Evolutionary conservation across 2,329 filamentous ascomycete species (phyloP).

Genomic region (Tolypocladium tropicale): DNA sequence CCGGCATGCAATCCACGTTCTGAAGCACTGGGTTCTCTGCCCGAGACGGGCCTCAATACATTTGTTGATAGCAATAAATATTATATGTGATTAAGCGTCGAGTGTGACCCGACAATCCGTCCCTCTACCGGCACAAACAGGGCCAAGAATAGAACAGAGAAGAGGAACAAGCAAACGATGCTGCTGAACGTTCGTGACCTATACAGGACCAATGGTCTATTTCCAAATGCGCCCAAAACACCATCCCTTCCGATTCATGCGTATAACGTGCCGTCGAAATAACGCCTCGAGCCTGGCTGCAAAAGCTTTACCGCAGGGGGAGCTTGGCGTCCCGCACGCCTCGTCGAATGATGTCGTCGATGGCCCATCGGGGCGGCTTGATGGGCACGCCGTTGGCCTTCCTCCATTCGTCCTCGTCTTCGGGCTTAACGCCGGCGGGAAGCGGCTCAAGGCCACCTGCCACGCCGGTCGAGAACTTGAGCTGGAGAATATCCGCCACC

Average conservation of each 20-base stretch:
- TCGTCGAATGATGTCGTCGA: constrained; percentile 70
- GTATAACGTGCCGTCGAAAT: constrained; percentile 5
- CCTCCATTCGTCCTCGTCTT: constrained; percentile 62
- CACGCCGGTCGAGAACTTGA: constrained; percentile 95
- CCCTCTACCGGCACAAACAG: not conserved
- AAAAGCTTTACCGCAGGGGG: constrained; percentile 48
- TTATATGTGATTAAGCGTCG: not conserved
- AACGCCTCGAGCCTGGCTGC: constrained; percentile 9
- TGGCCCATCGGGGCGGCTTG: constrained; percentile 66
- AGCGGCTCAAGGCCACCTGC: constrained; percentile 77
- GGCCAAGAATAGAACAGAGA: not conserved
- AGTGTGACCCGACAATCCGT: not conserved
- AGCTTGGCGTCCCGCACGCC: constrained; percentile 69
- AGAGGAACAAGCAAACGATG: not conserved
- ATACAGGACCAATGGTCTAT: constrained; percentile 4
- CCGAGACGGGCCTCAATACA: not conserved
- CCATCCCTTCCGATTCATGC: constrained; percentile 6
- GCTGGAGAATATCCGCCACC: constrained; percentile 79
- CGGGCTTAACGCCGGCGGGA: constrained; percentile 57
- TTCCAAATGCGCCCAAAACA: constrained; percentile 11
- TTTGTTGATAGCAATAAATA: not conserved
- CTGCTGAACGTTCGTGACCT: constrained; percentile 1
- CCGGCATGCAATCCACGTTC: not conserved
- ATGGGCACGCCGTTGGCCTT: constrained; percentile 57
- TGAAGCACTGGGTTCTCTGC: too few species aligned